Evolutionary conservation across 345 rosid species (phyloP).

Genomic region (Brassica incana): DNA sequence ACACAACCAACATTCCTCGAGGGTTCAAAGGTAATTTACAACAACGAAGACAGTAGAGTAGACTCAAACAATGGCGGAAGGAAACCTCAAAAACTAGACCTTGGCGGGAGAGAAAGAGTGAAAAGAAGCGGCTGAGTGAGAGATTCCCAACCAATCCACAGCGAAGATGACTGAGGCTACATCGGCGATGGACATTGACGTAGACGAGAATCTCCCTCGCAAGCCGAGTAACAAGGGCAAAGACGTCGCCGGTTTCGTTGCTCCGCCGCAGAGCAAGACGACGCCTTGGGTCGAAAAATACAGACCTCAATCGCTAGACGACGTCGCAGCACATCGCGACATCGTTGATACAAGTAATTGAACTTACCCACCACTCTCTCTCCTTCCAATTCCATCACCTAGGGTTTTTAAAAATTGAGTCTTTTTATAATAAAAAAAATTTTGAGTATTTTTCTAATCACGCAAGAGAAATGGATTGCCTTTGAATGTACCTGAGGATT

Average conservation of each 20-base stretch:
- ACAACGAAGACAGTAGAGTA: neutral
- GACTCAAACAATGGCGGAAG: slow-evolving; percentile 10
- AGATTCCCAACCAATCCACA: neutral
- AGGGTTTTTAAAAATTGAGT: slow-evolving; percentile 25
- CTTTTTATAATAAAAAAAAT: neutral
- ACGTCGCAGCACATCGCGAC: slow-evolving; percentile 98
- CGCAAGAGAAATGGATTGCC: too few species aligned
- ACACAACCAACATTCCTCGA: neutral
- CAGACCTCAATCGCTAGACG: slow-evolving; percentile 92
- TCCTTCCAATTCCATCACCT: neutral
- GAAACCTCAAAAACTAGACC: slow-evolving; percentile 19
- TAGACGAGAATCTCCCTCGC: slow-evolving; percentile 39
- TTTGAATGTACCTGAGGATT: neutral
- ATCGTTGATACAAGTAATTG: slow-evolving; percentile 89
- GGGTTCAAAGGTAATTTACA: slow-evolving; percentile 10
- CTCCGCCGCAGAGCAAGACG: slow-evolving; percentile 50
- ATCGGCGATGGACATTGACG: slow-evolving; percentile 80
- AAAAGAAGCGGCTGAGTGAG: neutral
- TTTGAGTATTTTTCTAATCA: neutral
- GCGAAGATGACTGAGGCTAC: slow-evolving; percentile 52
- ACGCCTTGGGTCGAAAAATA: slow-evolving; percentile 97
- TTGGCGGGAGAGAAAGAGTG: slow-evolving; percentile 36
- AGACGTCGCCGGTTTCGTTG: slow-evolving; percentile 43
- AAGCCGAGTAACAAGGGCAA: slow-evolving; percentile 53
- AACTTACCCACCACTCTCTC: neutral